phyloP scores from a whole-genome alignment of 345 rosid genomes.

The Excoecaria agallocha region DNA sequence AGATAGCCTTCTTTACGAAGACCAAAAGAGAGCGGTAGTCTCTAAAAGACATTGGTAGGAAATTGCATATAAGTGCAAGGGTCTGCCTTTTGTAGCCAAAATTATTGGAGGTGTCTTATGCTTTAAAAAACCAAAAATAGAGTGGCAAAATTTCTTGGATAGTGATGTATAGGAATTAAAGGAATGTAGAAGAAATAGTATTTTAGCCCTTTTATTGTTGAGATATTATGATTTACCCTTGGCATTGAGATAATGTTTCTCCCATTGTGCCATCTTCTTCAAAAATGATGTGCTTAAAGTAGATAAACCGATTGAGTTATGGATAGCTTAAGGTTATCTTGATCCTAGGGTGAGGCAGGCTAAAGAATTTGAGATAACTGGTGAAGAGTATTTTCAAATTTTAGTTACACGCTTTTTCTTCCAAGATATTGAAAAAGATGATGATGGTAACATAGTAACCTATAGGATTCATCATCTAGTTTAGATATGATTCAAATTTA shows the following conservation, averaged over 20 bases:
- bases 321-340: too few relatives aligned
- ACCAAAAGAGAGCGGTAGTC: fast-evolving
- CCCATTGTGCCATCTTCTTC: background rate
- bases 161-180: conserved; percentile 18
- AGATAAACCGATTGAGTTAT: too few relatives aligned
- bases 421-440: background rate
- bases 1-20: background rate
- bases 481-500: too few relatives aligned
- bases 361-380: too few relatives aligned
- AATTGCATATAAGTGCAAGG: background rate
- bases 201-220: conserved; percentile 11
- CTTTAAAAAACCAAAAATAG: background rate
- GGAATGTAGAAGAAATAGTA: conserved; percentile 4
- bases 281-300: too few relatives aligned
- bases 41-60: background rate
- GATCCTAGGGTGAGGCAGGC: too few relatives aligned
- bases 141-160: conserved; percentile 20
- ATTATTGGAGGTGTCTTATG: conserved; percentile 5
- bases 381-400: too few relatives aligned
- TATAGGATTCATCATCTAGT: background rate
- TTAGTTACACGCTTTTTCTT: background rate
- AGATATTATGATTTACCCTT: conserved; percentile 9
- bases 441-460: background rate
- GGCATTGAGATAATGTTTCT: background rate
- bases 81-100: conserved; percentile 9